A percentile compares a stretch with the other conserved stretches of the same genome.
These are phyloP conservation scores for Argentina anserina DNA, from an alignment of 306 rosid species.

Conservation along the genomic window DNA sequence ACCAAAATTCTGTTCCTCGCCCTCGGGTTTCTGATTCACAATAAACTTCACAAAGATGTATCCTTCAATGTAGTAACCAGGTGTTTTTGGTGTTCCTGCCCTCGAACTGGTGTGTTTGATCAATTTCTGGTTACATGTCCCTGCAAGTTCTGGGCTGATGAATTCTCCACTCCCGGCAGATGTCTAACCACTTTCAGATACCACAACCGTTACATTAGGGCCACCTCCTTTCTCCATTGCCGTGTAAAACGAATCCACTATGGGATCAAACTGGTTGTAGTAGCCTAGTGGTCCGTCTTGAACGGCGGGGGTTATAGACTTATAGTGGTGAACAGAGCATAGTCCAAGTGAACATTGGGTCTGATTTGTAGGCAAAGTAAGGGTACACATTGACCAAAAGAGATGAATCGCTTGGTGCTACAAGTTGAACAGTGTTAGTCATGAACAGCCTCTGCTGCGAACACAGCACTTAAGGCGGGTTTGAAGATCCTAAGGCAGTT, in stretches of 20 bases:
- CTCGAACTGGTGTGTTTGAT: not conserved
- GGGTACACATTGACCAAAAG: conserved; percentile 35
- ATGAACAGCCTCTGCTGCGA: not conserved
- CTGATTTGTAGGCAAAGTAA: conserved; percentile 25
- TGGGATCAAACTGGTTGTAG: conserved; percentile 33
- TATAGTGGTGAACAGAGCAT: not conserved
- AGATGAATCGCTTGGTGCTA: conserved; percentile 3
- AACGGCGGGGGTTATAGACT: not conserved
- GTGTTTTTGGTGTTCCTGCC: conserved; percentile 38
- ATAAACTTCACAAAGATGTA: conserved; percentile 36
- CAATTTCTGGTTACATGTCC: conserved; percentile 26
- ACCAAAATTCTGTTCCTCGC: conserved; percentile 32
- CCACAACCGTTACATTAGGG: conserved; percentile 9
- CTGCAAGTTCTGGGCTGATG: conserved; percentile 18
- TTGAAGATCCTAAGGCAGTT: not conserved
- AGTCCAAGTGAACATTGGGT: conserved; percentile 4
- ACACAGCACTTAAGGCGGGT: conserved; percentile 11
- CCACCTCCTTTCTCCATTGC: conserved; percentile 24
- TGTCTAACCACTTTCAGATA: conserved; percentile 47
- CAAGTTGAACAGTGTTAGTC: too few relatives aligned
- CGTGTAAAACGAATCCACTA: conserved; percentile 29
- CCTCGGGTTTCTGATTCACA: conserved; percentile 29
- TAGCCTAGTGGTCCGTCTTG: not conserved
- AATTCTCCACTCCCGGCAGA: conserved; percentile 22
- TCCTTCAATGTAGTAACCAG: conserved; percentile 19